Evolutionary conservation across 2,329 filamentous ascomycete genomes (phyloP).

Genomic region (Scleromitrula shiraiana): DNA sequence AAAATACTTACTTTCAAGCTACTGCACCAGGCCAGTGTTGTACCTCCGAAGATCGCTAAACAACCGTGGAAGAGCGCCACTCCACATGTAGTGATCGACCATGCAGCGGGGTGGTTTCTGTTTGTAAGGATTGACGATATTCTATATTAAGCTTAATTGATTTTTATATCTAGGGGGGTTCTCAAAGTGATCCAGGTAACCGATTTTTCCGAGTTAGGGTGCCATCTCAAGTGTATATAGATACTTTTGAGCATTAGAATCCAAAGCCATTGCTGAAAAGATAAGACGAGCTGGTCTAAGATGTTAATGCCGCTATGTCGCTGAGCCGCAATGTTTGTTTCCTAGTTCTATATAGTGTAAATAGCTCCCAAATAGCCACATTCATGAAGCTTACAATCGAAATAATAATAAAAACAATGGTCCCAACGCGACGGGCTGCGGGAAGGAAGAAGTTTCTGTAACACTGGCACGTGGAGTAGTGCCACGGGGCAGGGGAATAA

Average conservation of each 20-base stretch:
- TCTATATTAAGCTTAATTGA: too few relatives aligned
- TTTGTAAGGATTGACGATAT: not conserved
- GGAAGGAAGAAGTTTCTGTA: not conserved
- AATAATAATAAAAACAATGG: too few relatives aligned
- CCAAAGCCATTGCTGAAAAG: not conserved
- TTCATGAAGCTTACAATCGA: too few relatives aligned
- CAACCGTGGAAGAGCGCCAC: not conserved
- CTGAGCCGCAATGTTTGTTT: not conserved
- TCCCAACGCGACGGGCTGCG: too few relatives aligned
- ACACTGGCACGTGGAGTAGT: not conserved
- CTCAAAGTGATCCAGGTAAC: not conserved
- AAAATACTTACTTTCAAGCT: not conserved
- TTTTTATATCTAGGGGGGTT: too few relatives aligned
- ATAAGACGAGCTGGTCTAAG: too few relatives aligned
- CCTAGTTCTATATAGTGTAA: too few relatives aligned
- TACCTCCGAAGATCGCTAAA: not conserved
- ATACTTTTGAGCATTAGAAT: not conserved
- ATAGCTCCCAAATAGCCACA: too few relatives aligned
- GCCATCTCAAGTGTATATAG: not conserved
- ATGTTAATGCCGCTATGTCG: not conserved
- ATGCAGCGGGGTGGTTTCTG: not conserved
- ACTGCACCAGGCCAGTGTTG: not conserved
- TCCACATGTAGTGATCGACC: slow-evolving; percentile 1
- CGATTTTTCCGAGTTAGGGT: too few relatives aligned
- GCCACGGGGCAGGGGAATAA: not conserved